Evolutionary conservation across 805 yeast genomes (phyloP), one percentile per base, ranked within the genome.

Genomic region (Saccharomyces mikatae): DNA sequence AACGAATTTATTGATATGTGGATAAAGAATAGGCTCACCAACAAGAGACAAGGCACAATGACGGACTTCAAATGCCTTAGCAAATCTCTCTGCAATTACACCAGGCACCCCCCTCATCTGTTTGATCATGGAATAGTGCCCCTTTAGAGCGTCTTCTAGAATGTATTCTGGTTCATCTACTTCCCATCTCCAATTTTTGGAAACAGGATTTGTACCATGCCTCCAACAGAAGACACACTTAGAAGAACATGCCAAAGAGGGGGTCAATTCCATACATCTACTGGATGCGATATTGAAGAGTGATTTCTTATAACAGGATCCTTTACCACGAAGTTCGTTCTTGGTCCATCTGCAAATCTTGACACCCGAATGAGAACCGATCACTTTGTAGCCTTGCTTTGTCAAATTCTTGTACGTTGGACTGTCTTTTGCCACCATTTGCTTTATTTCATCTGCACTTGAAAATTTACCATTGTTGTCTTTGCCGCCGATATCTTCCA

Each of bases 221-320:
- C 97, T 80, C 97, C 97, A 90, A 73, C 97, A 90, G 66, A 90
- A 90, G 4, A 91, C 97, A 78, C 97, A 90, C 69, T 90, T 90
- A 67, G 90, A 90, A 4, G 97, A 89, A 70, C 97, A 90, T 6
- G 96, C 92, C 56, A 90, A 75, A 1, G 96, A 86, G 0, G 97
- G 97, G 0, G 97, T 90, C 2, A 97, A 82, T 68, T 90, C 97
- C 97, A 90, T 90, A 72, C 97, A 90, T 54, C 92, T 74, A 72
- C 92, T 97, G 2, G 95, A 86, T 57, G 79, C 82, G 62, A 90
- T 90, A 26, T 97, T 97, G 68, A 91, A 90, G 63, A 90, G 86
- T 9, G 97, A 96, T 71, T 80, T 89, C 68, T 90, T 90, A 73
- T 90, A 90, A 73, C 97, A 90, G 2, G 96, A 89, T 1, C 97